These are phyloP conservation scores for Xerocomus potaroensis DNA, from an alignment of 768 basidiomycete species.

Conservation along the genomic window DNA sequence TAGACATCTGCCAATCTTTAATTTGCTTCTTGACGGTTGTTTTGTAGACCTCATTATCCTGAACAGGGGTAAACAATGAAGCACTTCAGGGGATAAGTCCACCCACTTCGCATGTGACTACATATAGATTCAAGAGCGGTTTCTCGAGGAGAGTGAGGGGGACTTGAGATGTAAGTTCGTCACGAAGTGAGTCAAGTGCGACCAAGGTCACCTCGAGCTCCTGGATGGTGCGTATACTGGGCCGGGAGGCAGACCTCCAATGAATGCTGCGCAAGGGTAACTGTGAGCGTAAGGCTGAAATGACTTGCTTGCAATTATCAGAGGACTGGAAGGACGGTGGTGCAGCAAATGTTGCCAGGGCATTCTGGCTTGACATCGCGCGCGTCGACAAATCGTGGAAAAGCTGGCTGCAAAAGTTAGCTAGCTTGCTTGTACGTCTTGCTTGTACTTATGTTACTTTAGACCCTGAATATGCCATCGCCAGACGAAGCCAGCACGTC, in stretches of 20 bases:
- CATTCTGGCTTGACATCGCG: constrained; percentile 43
- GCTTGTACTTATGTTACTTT: neutral
- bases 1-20: constrained; percentile 80
- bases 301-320: constrained; percentile 68
- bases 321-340: constrained; percentile 62
- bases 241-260: constrained; percentile 77
- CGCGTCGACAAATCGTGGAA: constrained; percentile 14
- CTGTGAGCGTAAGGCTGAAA: constrained; percentile 60
- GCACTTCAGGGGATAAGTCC: neutral
- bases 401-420: neutral
- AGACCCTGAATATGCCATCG: constrained; percentile 47
- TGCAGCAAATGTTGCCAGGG: constrained; percentile 66
- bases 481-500: constrained; percentile 60
- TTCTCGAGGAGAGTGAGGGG: constrained; percentile 77
- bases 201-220: constrained; percentile 77
- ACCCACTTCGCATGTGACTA: constrained; percentile 84
- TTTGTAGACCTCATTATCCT: constrained; percentile 75
- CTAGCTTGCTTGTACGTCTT: too few relatives aligned
- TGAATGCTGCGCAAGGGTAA: constrained; percentile 87
- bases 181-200: constrained; percentile 60
- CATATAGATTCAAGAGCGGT: constrained; percentile 81
- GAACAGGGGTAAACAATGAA: constrained; percentile 8
- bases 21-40: constrained; percentile 77
- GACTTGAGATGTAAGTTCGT: constrained; percentile 72
- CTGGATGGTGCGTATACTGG: constrained; percentile 81